Conservation (phyloP, 1,139 yeast species). For the Cylindricascospora bacillispora region DNA sequence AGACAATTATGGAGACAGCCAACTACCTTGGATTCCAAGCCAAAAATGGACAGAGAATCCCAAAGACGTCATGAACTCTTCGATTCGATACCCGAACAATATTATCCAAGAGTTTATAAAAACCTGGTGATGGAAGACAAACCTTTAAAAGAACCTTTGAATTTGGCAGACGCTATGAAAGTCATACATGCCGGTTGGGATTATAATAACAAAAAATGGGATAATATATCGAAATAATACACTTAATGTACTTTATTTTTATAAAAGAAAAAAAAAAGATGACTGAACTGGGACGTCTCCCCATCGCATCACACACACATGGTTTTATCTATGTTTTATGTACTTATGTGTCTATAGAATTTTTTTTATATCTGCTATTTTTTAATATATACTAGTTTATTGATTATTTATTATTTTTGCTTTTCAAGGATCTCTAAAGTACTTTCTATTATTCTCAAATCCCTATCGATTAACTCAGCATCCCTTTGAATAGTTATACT, state of each 20-base stretch:
- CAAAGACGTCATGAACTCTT: conserved; percentile 11
- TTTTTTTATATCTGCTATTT: too few relatives aligned
- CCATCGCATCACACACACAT: not conserved
- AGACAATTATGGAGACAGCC: conserved; percentile 44
- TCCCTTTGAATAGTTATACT: conserved; percentile 19
- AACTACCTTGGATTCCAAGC: conserved; percentile 16
- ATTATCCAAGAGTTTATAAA: conserved; percentile 44
- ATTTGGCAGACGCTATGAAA: conserved; percentile 45
- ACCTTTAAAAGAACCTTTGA: conserved; percentile 43
- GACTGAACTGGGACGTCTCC: too few relatives aligned
- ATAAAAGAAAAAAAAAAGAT: not conserved
- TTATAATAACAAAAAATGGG: conserved; percentile 52
- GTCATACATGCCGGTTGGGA: conserved; percentile 66
- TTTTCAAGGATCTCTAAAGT: conserved; percentile 18
- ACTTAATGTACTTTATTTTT: conserved; percentile 5
- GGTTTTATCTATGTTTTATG: not conserved
- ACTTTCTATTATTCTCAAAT: conserved; percentile 26
- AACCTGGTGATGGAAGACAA: conserved; percentile 47
- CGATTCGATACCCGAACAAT: conserved; percentile 27
- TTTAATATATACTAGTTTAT: too few relatives aligned
- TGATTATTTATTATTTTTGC: too few relatives aligned
- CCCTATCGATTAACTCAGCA: conserved; percentile 24
- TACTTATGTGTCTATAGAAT: too few relatives aligned
- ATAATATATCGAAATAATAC: conserved; percentile 28
- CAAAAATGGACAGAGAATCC: conserved; percentile 3